Percentiles rank a stretch among this genome's conserved stretches.
These are phyloP conservation scores for Amborella trichopoda DNA, from an alignment of 164 flowering plant genomes.

Conservation along the genomic window DNA sequence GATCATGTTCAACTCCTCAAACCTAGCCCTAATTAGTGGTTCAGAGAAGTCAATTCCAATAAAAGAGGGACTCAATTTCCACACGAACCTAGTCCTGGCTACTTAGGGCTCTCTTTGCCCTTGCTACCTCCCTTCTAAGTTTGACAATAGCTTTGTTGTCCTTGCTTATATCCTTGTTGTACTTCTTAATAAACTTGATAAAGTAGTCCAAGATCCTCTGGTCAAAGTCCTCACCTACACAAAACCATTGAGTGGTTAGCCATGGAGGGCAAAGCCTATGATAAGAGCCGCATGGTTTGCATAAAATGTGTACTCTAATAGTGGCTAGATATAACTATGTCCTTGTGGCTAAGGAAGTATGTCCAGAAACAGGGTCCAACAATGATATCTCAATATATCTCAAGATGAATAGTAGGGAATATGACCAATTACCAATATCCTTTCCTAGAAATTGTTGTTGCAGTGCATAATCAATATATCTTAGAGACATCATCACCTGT, in stretches of 20 bases:
- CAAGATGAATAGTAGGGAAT: too few relatives aligned
- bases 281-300: too few relatives aligned
- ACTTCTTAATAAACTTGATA: conserved; percentile 85
- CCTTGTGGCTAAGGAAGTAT: too few relatives aligned
- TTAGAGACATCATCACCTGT: too few relatives aligned
- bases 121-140: conserved; percentile 67
- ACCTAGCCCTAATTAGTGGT: conserved; percentile 73
- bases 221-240: conserved; percentile 80
- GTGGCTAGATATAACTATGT: too few relatives aligned
- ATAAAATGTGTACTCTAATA: too few relatives aligned
- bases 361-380: too few relatives aligned
- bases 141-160: conserved; percentile 90
- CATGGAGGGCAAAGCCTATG: too few relatives aligned
- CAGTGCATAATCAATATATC: too few relatives aligned
- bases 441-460: too few relatives aligned
- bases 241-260: not conserved
- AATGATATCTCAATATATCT: too few relatives aligned
- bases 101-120: conserved; percentile 88
- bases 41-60: conserved; percentile 70
- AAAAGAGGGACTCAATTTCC: conserved; percentile 73
- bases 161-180: conserved; percentile 84
- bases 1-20: conserved; percentile 74
- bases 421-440: too few relatives aligned
- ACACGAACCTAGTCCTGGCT: conserved; percentile 88
- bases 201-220: conserved; percentile 88